phyloP scores from a whole-genome alignment of 2,329 filamentous ascomycete genomes.

The Nothophoma quercina region DNA sequence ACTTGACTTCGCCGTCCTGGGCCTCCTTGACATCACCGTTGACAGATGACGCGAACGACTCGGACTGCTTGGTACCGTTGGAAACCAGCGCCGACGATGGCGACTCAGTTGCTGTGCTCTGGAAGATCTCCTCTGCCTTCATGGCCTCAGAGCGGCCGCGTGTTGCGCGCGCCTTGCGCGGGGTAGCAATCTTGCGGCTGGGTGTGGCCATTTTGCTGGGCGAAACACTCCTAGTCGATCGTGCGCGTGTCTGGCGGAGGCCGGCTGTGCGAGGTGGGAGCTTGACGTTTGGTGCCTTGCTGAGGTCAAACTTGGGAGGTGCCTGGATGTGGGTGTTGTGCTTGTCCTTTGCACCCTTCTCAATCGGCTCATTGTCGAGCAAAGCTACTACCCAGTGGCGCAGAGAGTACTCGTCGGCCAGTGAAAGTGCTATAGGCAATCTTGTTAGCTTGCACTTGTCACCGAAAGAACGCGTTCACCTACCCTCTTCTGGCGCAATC shows the following conservation, averaged over 20 bases:
- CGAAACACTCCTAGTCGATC: constrained; percentile 67
- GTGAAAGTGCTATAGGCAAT: constrained; percentile 70
- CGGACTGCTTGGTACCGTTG: constrained; percentile 45
- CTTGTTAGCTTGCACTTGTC: constrained; percentile 27
- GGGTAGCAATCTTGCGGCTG: constrained; percentile 58
- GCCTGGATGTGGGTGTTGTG: constrained; percentile 75
- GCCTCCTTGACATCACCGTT: constrained; percentile 50
- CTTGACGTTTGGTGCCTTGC: constrained; percentile 45
- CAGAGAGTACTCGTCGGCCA: constrained; percentile 89
- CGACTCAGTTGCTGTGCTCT: constrained; percentile 56
- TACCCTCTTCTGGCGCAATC: constrained; percentile 81
- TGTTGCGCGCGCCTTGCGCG: constrained; percentile 62
- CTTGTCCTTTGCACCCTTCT: constrained; percentile 69
- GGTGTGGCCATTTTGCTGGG: constrained; percentile 59
- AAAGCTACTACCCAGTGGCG: constrained; percentile 89
- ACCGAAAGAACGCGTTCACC: constrained; percentile 12
- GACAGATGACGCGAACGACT: constrained; percentile 48
- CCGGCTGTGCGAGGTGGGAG: constrained; percentile 42
- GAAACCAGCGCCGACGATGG: constrained; percentile 54
- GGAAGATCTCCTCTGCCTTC: constrained; percentile 48
- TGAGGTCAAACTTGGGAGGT: constrained; percentile 78
- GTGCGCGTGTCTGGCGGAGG: constrained; percentile 54
- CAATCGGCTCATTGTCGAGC: constrained; percentile 84
- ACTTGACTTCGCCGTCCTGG: constrained; percentile 28
- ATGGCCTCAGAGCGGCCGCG: constrained; percentile 42